Percentiles rank a stretch among this genome's conserved stretches.
Evolutionary conservation across 1,139 yeast species (phyloP).

Genomic region (Suhomyces wounanorum): DNA sequence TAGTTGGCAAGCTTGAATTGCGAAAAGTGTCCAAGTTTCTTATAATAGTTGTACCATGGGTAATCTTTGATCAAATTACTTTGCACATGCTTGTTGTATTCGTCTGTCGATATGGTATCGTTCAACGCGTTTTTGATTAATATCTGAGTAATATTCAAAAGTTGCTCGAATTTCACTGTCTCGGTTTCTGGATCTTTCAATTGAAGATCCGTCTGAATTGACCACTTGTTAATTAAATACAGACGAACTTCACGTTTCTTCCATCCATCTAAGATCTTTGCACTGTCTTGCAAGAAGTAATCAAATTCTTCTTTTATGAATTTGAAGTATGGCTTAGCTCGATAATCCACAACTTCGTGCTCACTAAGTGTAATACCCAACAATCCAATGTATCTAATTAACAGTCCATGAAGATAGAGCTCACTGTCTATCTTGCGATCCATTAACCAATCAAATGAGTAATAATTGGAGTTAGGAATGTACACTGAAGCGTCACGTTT

Average conservation of each 20-base stretch:
- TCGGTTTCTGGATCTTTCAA: constrained; percentile 15
- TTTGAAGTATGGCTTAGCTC: constrained; percentile 26
- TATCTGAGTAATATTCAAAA: constrained; percentile 22
- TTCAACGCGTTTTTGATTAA: constrained; percentile 28
- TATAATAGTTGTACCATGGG: constrained; percentile 67
- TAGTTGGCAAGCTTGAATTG: constrained; percentile 57
- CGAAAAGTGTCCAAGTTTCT: constrained; percentile 59
- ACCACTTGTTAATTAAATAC: constrained; percentile 24
- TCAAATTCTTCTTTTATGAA: constrained; percentile 23
- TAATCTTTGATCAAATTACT: constrained; percentile 55
- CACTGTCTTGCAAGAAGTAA: constrained; percentile 18
- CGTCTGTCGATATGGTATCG: constrained; percentile 35
- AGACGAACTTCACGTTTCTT: constrained; percentile 22
- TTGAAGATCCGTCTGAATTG: constrained; percentile 25
- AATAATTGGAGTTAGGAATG: constrained; percentile 41
- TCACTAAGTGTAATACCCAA: constrained; percentile 41
- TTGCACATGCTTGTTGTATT: constrained; percentile 42
- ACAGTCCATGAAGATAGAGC: constrained; percentile 37
- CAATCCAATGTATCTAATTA: constrained; percentile 42
- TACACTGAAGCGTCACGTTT: constrained; percentile 31
- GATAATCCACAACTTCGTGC: constrained; percentile 43
- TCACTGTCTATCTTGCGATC: constrained; percentile 32
- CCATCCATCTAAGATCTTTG: constrained; percentile 25
- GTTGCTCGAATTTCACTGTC: constrained; percentile 21
- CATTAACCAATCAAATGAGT: constrained; percentile 37